Base-by-base conservation (phyloP, 208 protist genomes). In the Trypanosoma conorhini region DNA sequence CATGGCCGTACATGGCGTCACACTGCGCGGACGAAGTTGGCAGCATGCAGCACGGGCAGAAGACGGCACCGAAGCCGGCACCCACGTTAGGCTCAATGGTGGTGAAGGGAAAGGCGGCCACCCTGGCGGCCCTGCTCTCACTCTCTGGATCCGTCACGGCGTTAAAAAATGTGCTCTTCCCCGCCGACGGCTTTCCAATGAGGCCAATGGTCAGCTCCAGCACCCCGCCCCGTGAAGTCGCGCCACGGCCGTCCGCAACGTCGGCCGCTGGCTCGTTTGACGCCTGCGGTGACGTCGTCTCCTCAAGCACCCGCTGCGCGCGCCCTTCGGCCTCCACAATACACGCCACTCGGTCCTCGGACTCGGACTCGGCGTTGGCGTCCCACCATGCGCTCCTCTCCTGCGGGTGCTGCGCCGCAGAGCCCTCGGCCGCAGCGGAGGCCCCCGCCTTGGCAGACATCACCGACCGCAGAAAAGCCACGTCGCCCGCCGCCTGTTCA, bases 131-230 rank as follows among this genome's bases (percentile, higher is more conserved):
- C n/a, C 74, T 81, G 51, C 74, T 79, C 78, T 92, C 92, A 58
- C 67, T 81, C 26, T 81, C 67, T 12, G 92, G 92, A 67, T 96
- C 87, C 1, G 91, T 95, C 51, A 95, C 77, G 55, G 94, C 94
- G 78, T 98, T 98, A 76, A 98, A 98, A 75, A 98, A 89, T 33
- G 94, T 98, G 70, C 88, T 95, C 81, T 98, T 98, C 46, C 96
- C 96, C 19, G 91, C 86, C 46, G 84, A 94, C 5, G 92, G 93
- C 74, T 98, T 98, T 22, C 93, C 94, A 67, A 98, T 96, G 22
- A 98, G 85, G 5, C 96, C 96, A 50, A 98, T 87, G n/a, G 82
- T 90, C 54, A 96, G 75, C 55, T 84, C 82, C 84, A 88, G 91
- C 44, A 72, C 72, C 0, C 90, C 86, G 52, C 87, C 86, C 0